Base-by-base conservation (phyloP, 2,329 filamentous ascomycete species). In the Elsinoe perseae region DNA sequence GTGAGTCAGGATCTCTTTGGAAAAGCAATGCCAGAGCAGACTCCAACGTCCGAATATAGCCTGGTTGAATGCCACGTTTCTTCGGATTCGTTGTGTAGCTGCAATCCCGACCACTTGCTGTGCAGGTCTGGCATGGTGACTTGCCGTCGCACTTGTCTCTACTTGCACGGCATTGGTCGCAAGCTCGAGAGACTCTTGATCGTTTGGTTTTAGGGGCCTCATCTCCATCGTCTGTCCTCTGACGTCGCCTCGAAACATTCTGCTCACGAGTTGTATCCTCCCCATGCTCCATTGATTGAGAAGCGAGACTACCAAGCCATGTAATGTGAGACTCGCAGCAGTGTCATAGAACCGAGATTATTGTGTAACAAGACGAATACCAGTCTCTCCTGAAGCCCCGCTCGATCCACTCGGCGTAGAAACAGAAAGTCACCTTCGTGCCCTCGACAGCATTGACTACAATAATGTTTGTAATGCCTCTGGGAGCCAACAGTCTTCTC, bases 41-140 rank as follows among this genome's bases (percentile, higher is more conserved):
- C 68, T 91, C 87, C 16, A 91, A 74, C 0, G 85, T 85, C 30
- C 86, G 80, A 56, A 91, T 84, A 65, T 90, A 89, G 14, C 87
- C 87, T n/a, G 87, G 87, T 63, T 86, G 86, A 9, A 91, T 81
- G 3, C 87, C 87, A 60, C 87, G 78, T 68, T 89, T 89, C 70
- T 88, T 89, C 6, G 85, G 82, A 55, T 82, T 83, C 55, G 84
- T 79, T 59, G 85, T 82, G 67, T 90, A 91, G 14, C 84, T 83
- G 68, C 87, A 91, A 30, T 75, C 68, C 50, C 86, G 77, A 55
- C 79, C 80, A 59, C 85, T 80, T 3, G 79, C 74, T 5, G 77
- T 75, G 70, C 86, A 89, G 2, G 84, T 84, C 46, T 80, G 81
- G 67, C 86, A 89, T 4, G 85, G 85, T 61, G 83, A 81, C 9